A percentile compares a stretch with the other conserved stretches of the same genome.
These are phyloP conservation scores for Coemansia sp. DNA, from an alignment of 192 early-diverging fungal species.

Conservation along the genomic window DNA sequence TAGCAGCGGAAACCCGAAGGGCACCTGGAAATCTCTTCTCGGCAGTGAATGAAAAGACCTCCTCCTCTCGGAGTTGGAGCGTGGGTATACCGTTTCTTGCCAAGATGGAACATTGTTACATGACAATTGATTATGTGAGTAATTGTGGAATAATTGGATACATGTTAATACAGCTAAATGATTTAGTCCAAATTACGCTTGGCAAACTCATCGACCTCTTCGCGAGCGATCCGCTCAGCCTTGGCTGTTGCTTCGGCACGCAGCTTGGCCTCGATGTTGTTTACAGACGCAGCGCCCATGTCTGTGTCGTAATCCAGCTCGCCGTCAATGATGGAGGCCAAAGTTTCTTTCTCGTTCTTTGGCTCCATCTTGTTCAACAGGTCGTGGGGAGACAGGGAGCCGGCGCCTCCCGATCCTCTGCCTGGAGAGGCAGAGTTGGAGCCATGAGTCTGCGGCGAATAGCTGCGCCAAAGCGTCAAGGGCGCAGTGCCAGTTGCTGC, in stretches of 20 bases:
- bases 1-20: not conserved
- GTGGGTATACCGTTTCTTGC: no score
- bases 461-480: constrained; percentile 20
- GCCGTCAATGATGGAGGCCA: constrained; percentile 48
- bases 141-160: not conserved
- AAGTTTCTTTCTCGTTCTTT: constrained; percentile 27
- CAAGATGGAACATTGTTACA: not conserved
- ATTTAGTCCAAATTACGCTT: constrained; percentile 12
- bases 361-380: constrained; percentile 42
- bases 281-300: constrained; percentile 43
- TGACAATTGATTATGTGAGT: not conserved
- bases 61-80: no score
- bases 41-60: no score
- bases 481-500: constrained; percentile 11
- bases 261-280: constrained; percentile 35
- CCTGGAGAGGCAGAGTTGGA: not conserved
- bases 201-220: constrained; percentile 20
- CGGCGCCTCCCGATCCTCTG: not conserved
- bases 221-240: constrained; percentile 26
- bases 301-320: constrained; percentile 53
- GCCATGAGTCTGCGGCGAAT: constrained; percentile 17
- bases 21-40: no score
- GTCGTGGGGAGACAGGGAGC: constrained; percentile 21
- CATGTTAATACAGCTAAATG: not conserved
- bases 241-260: constrained; percentile 25